phyloP scores from a whole-genome alignment of 345 rosid species.

The thale cress (Arabidopsis thaliana) region TAIR10.1 NC_003075.7:12291001-12291500 shows the following conservation, averaged over 20 bases:
- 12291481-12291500: constrained; percentile 7
- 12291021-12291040: constrained; percentile 20
- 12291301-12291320: constrained; percentile 34
- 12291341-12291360: constrained; percentile 9
- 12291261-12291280: not conserved
- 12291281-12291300: not conserved
- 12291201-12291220: constrained; percentile 26
- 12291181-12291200: constrained; percentile 38
- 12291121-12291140: constrained; percentile 6
- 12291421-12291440: not conserved
- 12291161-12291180: constrained; percentile 45
- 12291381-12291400: constrained; percentile 16
- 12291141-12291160: constrained; percentile 41
- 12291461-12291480: not conserved
- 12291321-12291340: constrained; percentile 31
- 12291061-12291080: not conserved
- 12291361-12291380: not conserved
- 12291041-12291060: constrained; percentile 9
- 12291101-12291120: constrained; percentile 17
- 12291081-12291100: not conserved
- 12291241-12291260: not conserved
- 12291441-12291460: constrained; percentile 4
- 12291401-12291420: not conserved
- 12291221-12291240: constrained; percentile 23
- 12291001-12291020: constrained; percentile 28